Conservation (phyloP, 2,329 filamentous ascomycete species). For the Cladosporium velox region DNA sequence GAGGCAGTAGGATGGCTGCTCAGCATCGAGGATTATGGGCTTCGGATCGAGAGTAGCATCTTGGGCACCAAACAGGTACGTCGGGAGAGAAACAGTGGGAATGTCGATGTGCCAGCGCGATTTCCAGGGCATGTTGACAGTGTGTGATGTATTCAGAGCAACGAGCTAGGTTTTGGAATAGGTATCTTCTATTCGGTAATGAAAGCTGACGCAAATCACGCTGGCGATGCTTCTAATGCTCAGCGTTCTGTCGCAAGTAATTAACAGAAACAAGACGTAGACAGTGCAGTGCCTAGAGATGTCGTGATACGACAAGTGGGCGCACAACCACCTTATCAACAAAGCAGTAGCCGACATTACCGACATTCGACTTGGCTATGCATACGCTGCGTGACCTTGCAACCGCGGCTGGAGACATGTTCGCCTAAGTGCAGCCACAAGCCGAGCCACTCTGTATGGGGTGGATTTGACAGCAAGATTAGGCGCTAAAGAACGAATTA, state of each 20-base stretch:
- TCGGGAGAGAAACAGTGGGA: conserved; percentile 48
- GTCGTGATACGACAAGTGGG: conserved; percentile 1
- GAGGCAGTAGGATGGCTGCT: conserved; percentile 66
- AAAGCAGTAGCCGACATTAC: conserved; percentile 21
- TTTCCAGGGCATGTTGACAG: conserved; percentile 53
- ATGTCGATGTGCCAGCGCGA: conserved; percentile 52
- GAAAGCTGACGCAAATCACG: not conserved
- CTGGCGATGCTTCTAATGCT: not conserved
- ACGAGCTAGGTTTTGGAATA: not conserved
- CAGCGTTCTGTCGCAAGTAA: not conserved
- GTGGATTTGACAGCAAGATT: conserved; percentile 3
- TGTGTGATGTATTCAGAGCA: not conserved
- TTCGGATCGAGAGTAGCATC: conserved; percentile 41
- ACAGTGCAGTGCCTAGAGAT: not conserved
- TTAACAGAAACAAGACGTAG: not conserved
- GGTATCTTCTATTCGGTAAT: not conserved
- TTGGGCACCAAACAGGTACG: conserved; percentile 55
- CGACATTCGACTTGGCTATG: conserved; percentile 13
- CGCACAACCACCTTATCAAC: conserved; percentile 7
- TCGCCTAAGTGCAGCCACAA: conserved; percentile 9
- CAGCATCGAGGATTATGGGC: conserved; percentile 63
- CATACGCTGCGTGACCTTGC: conserved; percentile 16
- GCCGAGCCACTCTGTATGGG: not conserved
- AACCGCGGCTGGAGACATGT: conserved; percentile 15
- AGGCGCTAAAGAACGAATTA: not conserved